These are phyloP conservation scores for Tricholoma sp. DNA, from an alignment of 768 basidiomycete genomes.

Conservation along the genomic window DNA sequence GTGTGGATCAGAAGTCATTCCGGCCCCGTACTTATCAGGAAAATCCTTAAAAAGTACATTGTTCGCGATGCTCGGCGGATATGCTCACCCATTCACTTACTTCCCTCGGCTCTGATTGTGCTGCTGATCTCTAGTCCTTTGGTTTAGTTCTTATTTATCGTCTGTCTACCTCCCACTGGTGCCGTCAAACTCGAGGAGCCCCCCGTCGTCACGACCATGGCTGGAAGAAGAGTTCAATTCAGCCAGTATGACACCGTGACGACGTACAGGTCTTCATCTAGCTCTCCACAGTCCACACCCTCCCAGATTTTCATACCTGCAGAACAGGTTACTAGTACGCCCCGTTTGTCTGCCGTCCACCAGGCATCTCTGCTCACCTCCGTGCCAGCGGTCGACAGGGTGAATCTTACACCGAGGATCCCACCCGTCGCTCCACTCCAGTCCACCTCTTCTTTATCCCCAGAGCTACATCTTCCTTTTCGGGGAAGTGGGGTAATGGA, in stretches of 20 bases:
- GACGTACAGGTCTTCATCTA: not conserved
- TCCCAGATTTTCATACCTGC: not conserved
- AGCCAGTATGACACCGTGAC: not conserved
- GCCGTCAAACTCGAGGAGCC: not conserved
- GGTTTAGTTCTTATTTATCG: too few species aligned
- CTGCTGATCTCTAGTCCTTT: not conserved
- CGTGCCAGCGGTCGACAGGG: not conserved
- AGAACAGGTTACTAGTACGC: not conserved
- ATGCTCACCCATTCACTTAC: not conserved
- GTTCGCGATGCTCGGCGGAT: not conserved
- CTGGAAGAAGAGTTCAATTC: not conserved
- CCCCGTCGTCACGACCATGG: not conserved
- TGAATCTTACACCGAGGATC: not conserved
- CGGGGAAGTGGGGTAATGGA: not conserved
- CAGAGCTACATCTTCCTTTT: not conserved
- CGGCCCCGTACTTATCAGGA: not conserved
- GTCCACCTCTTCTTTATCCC: not conserved
- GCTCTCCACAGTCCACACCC: not conserved
- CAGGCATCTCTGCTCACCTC: not conserved
- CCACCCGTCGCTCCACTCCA: too few species aligned
- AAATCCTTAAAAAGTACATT: not conserved
- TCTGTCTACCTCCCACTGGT: not conserved
- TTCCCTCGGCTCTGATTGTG: not conserved
- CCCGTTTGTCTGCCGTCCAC: not conserved
- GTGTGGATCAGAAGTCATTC: not conserved